Evolutionary conservation across 768 basidiomycete species (phyloP).

Genomic region (Agaricus blazei): DNA sequence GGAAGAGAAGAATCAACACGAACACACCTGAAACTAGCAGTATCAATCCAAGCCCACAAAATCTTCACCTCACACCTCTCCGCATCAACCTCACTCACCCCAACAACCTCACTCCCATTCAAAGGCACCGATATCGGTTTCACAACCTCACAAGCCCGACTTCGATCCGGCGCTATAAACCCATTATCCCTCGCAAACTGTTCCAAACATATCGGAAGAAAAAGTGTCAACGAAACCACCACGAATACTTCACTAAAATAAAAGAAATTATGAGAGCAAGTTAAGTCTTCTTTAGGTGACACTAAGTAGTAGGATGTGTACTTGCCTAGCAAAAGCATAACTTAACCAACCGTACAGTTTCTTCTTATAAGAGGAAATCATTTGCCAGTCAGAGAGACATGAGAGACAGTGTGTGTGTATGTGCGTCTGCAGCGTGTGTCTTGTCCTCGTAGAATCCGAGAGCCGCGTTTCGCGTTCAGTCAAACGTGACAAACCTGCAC

Average conservation of each 20-base stretch:
- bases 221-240: conserved; percentile 74
- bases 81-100: conserved; percentile 17
- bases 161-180: conserved; percentile 64
- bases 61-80: conserved; percentile 77
- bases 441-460: too few relatives aligned
- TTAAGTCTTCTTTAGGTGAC: too few relatives aligned
- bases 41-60: conserved; percentile 85
- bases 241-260: conserved; percentile 68
- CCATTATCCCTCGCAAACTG: conserved; percentile 92
- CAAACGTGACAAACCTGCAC: too few relatives aligned
- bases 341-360: conserved; percentile 73
- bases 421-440: too few relatives aligned
- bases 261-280: neutral
- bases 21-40: conserved; percentile 82
- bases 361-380: conserved; percentile 25
- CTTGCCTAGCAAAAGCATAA: conserved; percentile 82
- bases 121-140: conserved; percentile 12
- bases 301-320: too few relatives aligned
- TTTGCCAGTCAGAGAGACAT: neutral
- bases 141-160: conserved; percentile 44
- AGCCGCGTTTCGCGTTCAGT: too few relatives aligned
- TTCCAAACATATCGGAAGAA: conserved; percentile 78
- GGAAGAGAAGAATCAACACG: neutral
- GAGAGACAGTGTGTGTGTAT: too few relatives aligned
- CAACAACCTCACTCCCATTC: conserved; percentile 11